phyloP scores from a whole-genome alignment of 2,329 filamentous ascomycete genomes.

The Ophiostoma ulmi region DNA sequence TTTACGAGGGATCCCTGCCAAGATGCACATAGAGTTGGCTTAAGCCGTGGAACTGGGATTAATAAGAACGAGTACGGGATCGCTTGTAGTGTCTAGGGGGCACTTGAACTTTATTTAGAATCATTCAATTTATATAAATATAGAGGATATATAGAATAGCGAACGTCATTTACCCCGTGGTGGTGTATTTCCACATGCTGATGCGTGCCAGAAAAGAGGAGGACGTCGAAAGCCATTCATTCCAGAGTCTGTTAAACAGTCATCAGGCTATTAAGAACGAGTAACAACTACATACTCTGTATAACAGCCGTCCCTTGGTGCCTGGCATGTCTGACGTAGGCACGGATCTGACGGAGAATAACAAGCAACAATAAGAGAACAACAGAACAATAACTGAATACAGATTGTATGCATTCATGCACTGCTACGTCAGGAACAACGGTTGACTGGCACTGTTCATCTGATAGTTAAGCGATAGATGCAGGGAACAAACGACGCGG shows the following conservation, averaged over 20 bases:
- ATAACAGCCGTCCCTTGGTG: background rate
- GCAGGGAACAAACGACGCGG: background rate
- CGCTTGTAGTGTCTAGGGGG: background rate
- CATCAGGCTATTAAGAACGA: too few relatives aligned
- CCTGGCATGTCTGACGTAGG: background rate
- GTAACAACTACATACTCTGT: too few relatives aligned
- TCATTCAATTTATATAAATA: background rate
- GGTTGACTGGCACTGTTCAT: background rate
- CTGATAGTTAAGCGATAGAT: background rate
- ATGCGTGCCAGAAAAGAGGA: background rate
- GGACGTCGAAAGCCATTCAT: background rate
- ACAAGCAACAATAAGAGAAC: background rate
- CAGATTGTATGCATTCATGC: background rate
- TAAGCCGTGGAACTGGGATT: background rate
- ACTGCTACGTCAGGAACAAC: background rate
- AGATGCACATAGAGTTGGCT: background rate
- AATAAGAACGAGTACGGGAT: background rate
- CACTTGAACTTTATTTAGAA: background rate
- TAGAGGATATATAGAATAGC: background rate
- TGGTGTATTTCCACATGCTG: conserved; percentile 1
- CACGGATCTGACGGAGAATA: background rate
- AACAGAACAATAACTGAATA: background rate
- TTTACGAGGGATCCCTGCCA: background rate
- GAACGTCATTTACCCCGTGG: background rate
- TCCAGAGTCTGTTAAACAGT: too few relatives aligned